Evolutionary conservation across 2,329 filamentous ascomycete species (phyloP).

Genomic region (Hymenoscyphus fructigenus): DNA sequence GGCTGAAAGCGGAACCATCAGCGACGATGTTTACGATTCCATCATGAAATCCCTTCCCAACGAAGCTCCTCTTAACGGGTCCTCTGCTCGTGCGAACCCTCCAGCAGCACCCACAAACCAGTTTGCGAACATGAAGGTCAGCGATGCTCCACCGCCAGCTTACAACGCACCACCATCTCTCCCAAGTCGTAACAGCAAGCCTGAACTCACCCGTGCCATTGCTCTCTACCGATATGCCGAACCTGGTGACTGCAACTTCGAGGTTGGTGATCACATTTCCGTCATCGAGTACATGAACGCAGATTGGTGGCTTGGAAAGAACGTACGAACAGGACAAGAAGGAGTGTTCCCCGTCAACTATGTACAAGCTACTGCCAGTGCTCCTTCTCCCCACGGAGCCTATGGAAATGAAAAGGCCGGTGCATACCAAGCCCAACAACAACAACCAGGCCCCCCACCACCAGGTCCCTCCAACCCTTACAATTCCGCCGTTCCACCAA

Average conservation of each 20-base stretch:
- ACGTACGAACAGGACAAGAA: conserved; percentile 77
- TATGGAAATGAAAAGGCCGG: conserved; percentile 34
- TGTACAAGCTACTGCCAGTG: conserved; percentile 54
- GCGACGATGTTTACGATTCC: conserved; percentile 69
- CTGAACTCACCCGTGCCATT: conserved; percentile 69
- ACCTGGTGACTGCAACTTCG: conserved; percentile 76
- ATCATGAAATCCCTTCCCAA: conserved; percentile 74
- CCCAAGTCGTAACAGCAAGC: conserved; percentile 39
- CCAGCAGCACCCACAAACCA: conserved; percentile 38
- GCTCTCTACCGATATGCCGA: conserved; percentile 84
- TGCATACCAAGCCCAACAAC: conserved; percentile 24
- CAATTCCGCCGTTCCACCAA: conserved; percentile 68
- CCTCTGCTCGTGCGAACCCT: conserved; percentile 22
- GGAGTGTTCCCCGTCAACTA: conserved; percentile 96
- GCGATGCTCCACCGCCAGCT: conserved; percentile 24
- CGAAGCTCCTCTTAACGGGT: conserved; percentile 56
- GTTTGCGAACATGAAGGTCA: conserved; percentile 26
- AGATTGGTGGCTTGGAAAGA: conserved; percentile 94
- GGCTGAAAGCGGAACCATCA: conserved; percentile 77
- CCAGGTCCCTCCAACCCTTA: conserved; percentile 59
- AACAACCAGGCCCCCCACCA: conserved; percentile 35
- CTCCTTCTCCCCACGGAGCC: conserved; percentile 38
- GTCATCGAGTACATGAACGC: conserved; percentile 93
- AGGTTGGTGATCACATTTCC: conserved; percentile 75
- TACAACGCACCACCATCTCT: conserved; percentile 40